Conservation (phyloP, 176 grass and related monocot genomes). For the Cenchrus americanus region DNA sequence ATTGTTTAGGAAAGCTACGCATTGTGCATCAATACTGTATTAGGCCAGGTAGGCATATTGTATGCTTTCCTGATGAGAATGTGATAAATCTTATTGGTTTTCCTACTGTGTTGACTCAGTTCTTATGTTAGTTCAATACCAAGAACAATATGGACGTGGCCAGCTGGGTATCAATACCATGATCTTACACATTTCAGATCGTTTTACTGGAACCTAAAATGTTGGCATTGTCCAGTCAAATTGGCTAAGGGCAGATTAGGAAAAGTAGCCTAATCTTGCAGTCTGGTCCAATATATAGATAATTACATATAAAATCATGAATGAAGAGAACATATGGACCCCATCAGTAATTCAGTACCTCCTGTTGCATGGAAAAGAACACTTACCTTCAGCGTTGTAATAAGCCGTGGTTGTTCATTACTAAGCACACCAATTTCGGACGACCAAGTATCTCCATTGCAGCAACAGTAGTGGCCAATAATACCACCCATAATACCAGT, state of each 20-base stretch:
- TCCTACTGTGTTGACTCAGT: neutral
- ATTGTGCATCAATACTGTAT: neutral
- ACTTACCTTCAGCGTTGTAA: constrained; percentile 82
- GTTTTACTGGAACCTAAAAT: constrained; percentile 11
- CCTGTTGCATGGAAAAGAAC: neutral
- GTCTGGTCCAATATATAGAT: neutral
- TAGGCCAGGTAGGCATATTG: no score
- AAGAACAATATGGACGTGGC: constrained; percentile 22
- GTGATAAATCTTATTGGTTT: no score
- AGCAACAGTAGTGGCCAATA: constrained; percentile 93
- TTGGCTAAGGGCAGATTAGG: neutral
- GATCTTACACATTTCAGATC: neutral
- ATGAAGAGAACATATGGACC: neutral
- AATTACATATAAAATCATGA: constrained; percentile 13
- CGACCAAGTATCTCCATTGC: constrained; percentile 97
- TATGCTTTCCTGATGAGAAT: no score
- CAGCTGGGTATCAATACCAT: neutral
- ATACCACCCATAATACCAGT: constrained; percentile 81
- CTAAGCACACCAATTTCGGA: constrained; percentile 95
- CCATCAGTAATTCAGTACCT: neutral
- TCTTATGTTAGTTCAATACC: constrained; percentile 13
- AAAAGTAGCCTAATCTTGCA: neutral
- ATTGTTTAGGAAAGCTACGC: neutral
- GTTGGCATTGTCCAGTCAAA: constrained; percentile 2
- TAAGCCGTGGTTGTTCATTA: constrained; percentile 73